These are phyloP conservation scores for Lobulomyces angularis DNA, from an alignment of 192 early-diverging fungal genomes.

Conservation along the genomic window DNA sequence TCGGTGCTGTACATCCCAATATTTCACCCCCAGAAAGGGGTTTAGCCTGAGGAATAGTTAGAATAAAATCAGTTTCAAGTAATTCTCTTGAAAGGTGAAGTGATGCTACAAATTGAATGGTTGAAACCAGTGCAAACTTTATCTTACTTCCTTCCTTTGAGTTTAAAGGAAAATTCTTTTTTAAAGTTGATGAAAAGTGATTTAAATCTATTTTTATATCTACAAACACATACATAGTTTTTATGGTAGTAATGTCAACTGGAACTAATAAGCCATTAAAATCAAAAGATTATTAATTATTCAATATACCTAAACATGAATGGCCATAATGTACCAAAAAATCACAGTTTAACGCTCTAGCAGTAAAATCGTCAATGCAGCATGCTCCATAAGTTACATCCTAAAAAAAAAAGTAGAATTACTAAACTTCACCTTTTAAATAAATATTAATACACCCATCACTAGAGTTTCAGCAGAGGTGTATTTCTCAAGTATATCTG, in stretches of 20 bases:
- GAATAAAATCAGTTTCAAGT: not conserved
- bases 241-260: conserved; percentile 84
- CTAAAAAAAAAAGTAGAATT: too few species aligned
- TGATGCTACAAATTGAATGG: conserved; percentile 88
- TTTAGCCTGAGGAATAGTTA: conserved; percentile 77
- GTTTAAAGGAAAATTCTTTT: conserved; percentile 69
- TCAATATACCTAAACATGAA: conserved; percentile 66
- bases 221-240: conserved; percentile 96
- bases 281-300: not conserved
- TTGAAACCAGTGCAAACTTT: conserved; percentile 68
- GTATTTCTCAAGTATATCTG: conserved; percentile 80
- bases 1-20: conserved; percentile 89
- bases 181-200: conserved; percentile 86
- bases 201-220: conserved; percentile 89
- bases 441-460: conserved; percentile 4
- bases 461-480: not conserved
- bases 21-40: conserved; percentile 93
- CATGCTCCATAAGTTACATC: conserved; percentile 99
- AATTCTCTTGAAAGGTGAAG: conserved; percentile 42
- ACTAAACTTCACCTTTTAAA: too few species aligned
- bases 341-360: conserved; percentile 82
- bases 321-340: conserved; percentile 98
- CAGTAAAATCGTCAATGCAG: conserved; percentile 96
- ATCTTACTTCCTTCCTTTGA: too few species aligned
- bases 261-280: conserved; percentile 48